A percentile compares a stretch with the other conserved stretches of the same genome.
Evolutionary conservation across 179 eudicot species (phyloP).

Genomic region (Vitellaria paradoxa): DNA sequence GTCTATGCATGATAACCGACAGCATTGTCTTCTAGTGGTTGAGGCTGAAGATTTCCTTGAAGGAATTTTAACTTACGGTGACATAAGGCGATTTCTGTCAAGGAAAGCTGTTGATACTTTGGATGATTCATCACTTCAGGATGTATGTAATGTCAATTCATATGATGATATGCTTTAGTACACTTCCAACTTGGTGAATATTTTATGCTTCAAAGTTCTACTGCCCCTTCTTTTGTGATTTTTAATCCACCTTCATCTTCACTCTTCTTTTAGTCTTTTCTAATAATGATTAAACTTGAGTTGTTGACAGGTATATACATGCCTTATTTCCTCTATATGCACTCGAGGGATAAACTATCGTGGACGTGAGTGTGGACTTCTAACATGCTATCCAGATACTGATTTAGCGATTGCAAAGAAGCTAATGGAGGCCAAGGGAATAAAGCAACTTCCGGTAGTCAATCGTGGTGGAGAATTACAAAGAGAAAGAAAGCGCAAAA

Average conservation of each 20-base stretch:
- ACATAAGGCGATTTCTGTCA: constrained; percentile 58
- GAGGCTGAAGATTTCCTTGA: constrained; percentile 74
- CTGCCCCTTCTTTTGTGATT: not conserved
- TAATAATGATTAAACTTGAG: not conserved
- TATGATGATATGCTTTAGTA: not conserved
- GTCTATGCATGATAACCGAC: constrained; percentile 67
- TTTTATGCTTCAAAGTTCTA: not conserved
- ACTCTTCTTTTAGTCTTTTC: too few relatives aligned
- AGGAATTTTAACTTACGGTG: constrained; percentile 89
- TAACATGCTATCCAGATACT: constrained; percentile 93
- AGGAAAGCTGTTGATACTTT: constrained; percentile 41
- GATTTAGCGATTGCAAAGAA: constrained; percentile 84
- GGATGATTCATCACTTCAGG: constrained; percentile 39
- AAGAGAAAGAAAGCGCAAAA: constrained; percentile 67
- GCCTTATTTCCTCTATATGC: constrained; percentile 67
- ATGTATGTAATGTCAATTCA: constrained; percentile 48
- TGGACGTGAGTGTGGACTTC: constrained; percentile 72
- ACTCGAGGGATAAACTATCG: constrained; percentile 78
- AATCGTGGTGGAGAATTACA: constrained; percentile 58
- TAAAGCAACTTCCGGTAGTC: constrained; percentile 92
- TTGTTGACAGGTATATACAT: constrained; percentile 53
- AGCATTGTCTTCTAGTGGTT: constrained; percentile 69
- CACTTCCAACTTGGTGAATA: not conserved
- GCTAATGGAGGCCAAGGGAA: constrained; percentile 93
- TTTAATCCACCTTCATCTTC: not conserved